Evolutionary conservation across 2,329 filamentous ascomycete genomes (phyloP).

Genomic region (Cadophora luteo-olivacea): DNA sequence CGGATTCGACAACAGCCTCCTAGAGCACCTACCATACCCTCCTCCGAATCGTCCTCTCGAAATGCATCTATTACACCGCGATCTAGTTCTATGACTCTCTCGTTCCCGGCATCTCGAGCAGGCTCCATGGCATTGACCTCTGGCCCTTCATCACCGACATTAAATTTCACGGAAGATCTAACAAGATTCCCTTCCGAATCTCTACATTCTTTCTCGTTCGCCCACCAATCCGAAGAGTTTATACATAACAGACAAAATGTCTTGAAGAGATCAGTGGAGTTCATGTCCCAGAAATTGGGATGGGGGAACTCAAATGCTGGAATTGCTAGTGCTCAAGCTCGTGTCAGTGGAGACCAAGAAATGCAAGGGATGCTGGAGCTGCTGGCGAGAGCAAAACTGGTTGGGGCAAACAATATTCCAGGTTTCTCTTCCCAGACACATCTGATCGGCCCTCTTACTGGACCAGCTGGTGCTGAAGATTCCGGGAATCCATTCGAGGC

Average conservation of each 20-base stretch:
- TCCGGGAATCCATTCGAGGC: conserved; percentile 84
- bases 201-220: conserved; percentile 97
- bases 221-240: conserved; percentile 91
- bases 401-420: conserved; percentile 69
- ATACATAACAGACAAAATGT: conserved; percentile 92
- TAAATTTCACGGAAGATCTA: conserved; percentile 84
- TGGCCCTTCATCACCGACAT: conserved; percentile 72
- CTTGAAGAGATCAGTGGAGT: conserved; percentile 91
- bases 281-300: conserved; percentile 86
- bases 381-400: conserved; percentile 79
- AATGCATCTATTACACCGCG: conserved; percentile 66
- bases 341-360: conserved; percentile 82
- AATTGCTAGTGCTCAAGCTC: conserved; percentile 83
- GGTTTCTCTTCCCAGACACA: conserved; percentile 53
- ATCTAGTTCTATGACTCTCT: conserved; percentile 74
- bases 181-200: conserved; percentile 94
- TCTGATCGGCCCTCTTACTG: conserved; percentile 73
- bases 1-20: conserved; percentile 89
- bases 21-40: conserved; percentile 69
- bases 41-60: conserved; percentile 68
- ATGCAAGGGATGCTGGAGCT: conserved; percentile 91
- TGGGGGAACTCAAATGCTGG: conserved; percentile 76
- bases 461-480: conserved; percentile 73
- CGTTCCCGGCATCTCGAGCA: conserved; percentile 56
- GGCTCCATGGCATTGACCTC: conserved; percentile 46